phyloP scores from a whole-genome alignment of 495 filamentous ascomycete genomes.

The Penicillium taxi region DNA sequence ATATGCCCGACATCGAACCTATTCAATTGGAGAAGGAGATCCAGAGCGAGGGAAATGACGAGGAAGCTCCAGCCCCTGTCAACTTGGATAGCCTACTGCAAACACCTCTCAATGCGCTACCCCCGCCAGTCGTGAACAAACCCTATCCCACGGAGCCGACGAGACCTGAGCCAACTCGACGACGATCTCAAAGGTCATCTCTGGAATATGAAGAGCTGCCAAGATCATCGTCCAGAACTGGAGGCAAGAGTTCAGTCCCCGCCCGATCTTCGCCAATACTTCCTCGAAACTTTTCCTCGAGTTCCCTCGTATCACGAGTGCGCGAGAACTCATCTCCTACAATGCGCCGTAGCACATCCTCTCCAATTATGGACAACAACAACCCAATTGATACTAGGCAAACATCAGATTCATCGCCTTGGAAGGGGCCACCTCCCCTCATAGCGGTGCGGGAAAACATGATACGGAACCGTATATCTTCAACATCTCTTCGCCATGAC shows the following conservation, averaged over 20 bases:
- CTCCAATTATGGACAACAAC: constrained; percentile 33
- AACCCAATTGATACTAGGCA: constrained; percentile 13
- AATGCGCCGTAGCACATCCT: constrained; percentile 36
- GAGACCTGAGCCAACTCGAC: constrained; percentile 13
- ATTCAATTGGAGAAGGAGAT: constrained; percentile 38
- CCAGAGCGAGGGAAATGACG: constrained; percentile 15
- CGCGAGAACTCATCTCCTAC: constrained; percentile 5
- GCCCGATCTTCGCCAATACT: constrained; percentile 5
- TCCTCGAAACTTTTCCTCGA: constrained; percentile 14
- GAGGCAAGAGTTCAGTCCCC: constrained; percentile 4
- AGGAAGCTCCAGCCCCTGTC: constrained; percentile 53
- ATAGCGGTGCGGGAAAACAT: constrained; percentile 36
- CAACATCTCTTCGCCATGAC: constrained; percentile 31
- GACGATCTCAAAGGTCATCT: constrained; percentile 6
- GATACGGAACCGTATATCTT: constrained; percentile 32
- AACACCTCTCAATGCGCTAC: constrained; percentile 49
- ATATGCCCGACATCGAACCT: constrained; percentile 63
- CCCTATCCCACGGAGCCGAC: constrained; percentile 4
- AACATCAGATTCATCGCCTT: constrained; percentile 15
- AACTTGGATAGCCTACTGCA: constrained; percentile 60
- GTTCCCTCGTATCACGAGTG: constrained; percentile 8
- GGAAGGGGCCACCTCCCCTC: constrained; percentile 32
- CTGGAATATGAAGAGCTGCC: constrained; percentile 3
- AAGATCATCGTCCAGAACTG: constrained; percentile 6
- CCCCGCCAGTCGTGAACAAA: constrained; percentile 30